Conservation (phyloP, 495 filamentous ascomycete species). For the Rusavskia elegans region DNA sequence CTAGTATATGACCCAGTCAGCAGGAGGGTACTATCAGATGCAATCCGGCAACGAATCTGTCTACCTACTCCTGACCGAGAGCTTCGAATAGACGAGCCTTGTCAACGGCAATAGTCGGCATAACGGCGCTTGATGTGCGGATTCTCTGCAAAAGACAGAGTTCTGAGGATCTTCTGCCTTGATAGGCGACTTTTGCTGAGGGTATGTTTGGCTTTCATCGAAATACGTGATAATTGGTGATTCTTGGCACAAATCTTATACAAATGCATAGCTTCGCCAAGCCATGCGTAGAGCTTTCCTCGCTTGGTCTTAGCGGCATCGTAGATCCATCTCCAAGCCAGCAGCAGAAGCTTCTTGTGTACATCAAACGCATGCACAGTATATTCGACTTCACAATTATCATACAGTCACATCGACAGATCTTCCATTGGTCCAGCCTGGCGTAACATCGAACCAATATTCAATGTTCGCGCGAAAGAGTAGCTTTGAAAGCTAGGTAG, state of each 20-base stretch:
- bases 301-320: no score
- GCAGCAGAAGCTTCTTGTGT: no score
- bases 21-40: constrained; percentile 9
- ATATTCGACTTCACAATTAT: background rate
- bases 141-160: background rate
- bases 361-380: no score
- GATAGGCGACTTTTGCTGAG: no score
- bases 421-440: background rate
- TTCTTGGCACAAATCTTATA: no score
- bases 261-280: no score
- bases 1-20: constrained; percentile 20
- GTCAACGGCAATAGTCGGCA: constrained; percentile 86
- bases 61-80: constrained; percentile 66
- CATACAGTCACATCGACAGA: background rate
- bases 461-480: background rate
- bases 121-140: constrained; percentile 12
- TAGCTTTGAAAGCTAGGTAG: background rate
- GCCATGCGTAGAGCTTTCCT: no score
- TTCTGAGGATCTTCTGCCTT: no score
- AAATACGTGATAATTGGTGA: no score
- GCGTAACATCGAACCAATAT: background rate
- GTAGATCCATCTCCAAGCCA: no score
- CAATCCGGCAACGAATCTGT: no score
- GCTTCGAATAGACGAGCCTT: constrained; percentile 90
- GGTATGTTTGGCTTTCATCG: no score